Base-by-base conservation (phyloP, 345 rosid species). In the Citrus medica region DNA sequence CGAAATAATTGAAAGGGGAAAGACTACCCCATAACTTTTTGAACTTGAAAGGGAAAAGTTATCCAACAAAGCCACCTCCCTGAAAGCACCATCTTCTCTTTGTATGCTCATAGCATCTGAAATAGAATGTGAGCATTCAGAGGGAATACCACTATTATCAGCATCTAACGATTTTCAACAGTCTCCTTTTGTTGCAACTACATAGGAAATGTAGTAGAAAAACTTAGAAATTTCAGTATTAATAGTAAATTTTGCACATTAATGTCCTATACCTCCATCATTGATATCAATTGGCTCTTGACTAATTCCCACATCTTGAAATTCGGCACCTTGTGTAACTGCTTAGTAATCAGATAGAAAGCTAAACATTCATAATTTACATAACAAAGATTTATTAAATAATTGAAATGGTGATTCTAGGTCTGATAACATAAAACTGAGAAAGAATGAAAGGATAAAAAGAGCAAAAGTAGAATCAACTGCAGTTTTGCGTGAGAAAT, bases 1-100 rank as follows among this genome's bases (percentile, higher is more conserved):
- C 48, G 16, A 80, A 10, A 63, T 37, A 67, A 59, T 42, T 73
- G 65, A 66, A 69, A 55, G 7, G 51, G 59, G 13, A 16, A 19
- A 40, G 40, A 35, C 72, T 77, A 85, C 85, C 86, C 66, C 73
- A 69, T 28, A 42, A 60, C 59, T 67, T 66, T 77, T 78, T 71
- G 78, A 83, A 78, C 66, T 70, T 58, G 83, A 79, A 38, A 65
- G 76, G 30, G 79, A 74, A 74, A 69, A 13, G 58, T 76, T 67
- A 78, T 82, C 82, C 67, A 51, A 63, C 72, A 74, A 42, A 69
- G 28, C 32, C 69, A 32, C 75, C 42, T 77, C 77, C 27, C 65
- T 51, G 4, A 46, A 67, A 48, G 32, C 65, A 67, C 70, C 59
- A 72, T 33, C 76, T 64, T 79, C 80, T 58, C 56, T 76, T 37